Conservation (phyloP, 2,329 filamentous ascomycete genomes). For the Phialocephala sp. region DNA sequence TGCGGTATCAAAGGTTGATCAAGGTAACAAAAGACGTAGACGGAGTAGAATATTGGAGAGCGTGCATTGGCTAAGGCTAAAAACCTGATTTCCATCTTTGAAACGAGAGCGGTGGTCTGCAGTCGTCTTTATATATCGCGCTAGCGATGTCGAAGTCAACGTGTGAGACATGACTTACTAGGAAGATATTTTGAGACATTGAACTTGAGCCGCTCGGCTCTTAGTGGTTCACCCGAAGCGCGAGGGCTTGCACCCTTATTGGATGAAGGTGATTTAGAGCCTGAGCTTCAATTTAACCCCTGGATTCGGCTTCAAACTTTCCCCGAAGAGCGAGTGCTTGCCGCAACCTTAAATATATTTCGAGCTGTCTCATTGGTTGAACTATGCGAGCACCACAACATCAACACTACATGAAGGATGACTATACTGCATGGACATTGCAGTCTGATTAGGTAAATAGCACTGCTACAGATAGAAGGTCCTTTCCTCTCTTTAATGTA, state of each 20-base stretch:
- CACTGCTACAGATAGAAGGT: too few species aligned
- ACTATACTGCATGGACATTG: too few species aligned
- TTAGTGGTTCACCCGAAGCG: not conserved
- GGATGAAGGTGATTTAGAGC: not conserved
- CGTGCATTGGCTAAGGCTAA: not conserved
- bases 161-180: constrained; percentile 18
- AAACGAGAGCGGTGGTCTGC: not conserved
- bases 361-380: not conserved
- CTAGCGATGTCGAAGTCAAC: not conserved
- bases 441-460: too few species aligned
- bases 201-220: not conserved
- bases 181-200: not conserved
- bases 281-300: not conserved
- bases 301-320: not conserved
- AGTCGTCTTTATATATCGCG: not conserved
- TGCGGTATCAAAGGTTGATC: not conserved
- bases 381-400: not conserved
- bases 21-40: not conserved
- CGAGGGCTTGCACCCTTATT: not conserved
- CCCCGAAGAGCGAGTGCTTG: not conserved
- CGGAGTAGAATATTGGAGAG: not conserved
- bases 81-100: not conserved
- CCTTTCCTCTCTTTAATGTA: too few species aligned
- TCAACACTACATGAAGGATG: too few species aligned
- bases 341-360: not conserved